Conservation (phyloP, 805 yeast species). For the Starmera caribaea region DNA sequence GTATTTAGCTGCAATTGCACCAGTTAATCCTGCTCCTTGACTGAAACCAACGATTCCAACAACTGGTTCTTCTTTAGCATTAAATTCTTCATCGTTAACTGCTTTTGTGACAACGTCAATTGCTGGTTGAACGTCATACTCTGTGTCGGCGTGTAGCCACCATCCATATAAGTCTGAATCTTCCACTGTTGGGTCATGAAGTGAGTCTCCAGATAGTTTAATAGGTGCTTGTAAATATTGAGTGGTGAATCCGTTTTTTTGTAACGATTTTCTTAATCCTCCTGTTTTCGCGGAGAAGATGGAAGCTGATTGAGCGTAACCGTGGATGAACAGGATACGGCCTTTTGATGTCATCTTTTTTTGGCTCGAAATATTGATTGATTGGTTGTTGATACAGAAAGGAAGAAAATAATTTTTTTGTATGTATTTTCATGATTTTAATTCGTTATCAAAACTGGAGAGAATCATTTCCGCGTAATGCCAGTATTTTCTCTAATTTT, state of each 20-base stretch:
- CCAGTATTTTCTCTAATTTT: too few relatives aligned
- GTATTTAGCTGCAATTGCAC: constrained; percentile 43
- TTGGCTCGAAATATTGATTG: too few relatives aligned
- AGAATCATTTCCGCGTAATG: too few relatives aligned
- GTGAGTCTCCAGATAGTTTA: constrained; percentile 49
- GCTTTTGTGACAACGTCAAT: constrained; percentile 33
- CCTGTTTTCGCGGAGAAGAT: constrained; percentile 78
- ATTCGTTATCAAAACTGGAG: too few relatives aligned
- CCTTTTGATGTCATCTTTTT: too few relatives aligned
- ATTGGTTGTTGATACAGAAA: too few relatives aligned
- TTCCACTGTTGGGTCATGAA: constrained; percentile 41
- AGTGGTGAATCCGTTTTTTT: constrained; percentile 51
- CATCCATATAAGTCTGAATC: constrained; percentile 42
- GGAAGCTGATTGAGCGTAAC: constrained; percentile 76
- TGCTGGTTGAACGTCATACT: constrained; percentile 23
- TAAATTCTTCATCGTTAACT: constrained; percentile 21
- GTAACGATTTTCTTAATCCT: constrained; percentile 69
- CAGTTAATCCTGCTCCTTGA: constrained; percentile 87
- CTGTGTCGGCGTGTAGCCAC: constrained; percentile 45
- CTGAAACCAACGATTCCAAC: constrained; percentile 85
- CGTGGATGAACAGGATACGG: constrained; percentile 70
- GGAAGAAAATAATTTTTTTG: too few relatives aligned
- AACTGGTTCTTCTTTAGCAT: constrained; percentile 66
- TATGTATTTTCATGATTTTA: too few relatives aligned
- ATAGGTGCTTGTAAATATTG: constrained; percentile 70